Base-by-base conservation (phyloP, 2,329 filamentous ascomycete species). In the Botrytis byssoidea region DNA sequence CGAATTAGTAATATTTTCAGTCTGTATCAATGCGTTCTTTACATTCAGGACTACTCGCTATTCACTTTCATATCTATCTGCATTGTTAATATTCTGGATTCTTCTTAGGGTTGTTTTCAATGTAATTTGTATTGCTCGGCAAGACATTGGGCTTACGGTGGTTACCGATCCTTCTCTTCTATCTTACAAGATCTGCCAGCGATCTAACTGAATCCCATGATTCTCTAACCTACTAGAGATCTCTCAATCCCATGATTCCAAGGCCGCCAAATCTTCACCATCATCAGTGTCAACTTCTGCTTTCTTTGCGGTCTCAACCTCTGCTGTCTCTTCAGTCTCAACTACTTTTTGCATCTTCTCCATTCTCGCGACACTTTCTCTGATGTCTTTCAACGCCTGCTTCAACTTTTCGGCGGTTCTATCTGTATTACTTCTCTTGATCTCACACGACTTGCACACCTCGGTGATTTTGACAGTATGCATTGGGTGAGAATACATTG, bases 401-500 rank as follows among this genome's bases (percentile, higher is more conserved):
- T 48, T 71, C 42, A 64, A 64, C 44, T 51, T 65, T 42, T n/a
- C 25, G 14, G 69, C 20, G 0, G 59, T 55, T 18, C 18, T n/a
- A 29, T 29, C 16, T n/a, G 59, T 64, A 7, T 18, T 42, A 22
- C 5, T 44, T 71, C 25, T 71, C 69, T 71, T 71, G 8, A 22
- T 22, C 22, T 55, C 22, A 42, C 69, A 71, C 25, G 10, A 7
- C 25, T 64, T 64, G 59, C 69, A 71, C 25, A 55, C 6, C 42
- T 25, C 14, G 25, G 1, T 5, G 44, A 65, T 18, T 44, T 71
- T 71, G 69, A 64, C 1, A 63, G 25, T 55, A 64, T 71, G 59
- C 4, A 71, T 48, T 65, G 69, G 59, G n/a, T 71, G 69, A 29
- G 59, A 51, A 71, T 51, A 55, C 59, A 71, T 64, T 6, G 59